Conservation (phyloP, 805 yeast species). For the Allodekkera sacchari region DNA sequence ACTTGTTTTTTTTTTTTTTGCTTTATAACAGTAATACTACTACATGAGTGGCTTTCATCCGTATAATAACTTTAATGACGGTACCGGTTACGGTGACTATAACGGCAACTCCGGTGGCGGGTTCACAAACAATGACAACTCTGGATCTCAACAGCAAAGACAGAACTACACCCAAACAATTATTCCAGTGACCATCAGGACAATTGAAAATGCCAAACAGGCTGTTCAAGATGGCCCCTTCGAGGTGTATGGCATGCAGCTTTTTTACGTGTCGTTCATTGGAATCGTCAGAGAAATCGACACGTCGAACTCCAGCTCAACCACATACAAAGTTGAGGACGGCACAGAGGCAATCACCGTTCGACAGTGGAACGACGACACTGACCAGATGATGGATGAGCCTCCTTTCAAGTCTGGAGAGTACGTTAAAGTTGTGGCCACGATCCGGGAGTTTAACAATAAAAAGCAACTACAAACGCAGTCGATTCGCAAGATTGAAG, state of each 20-base stretch:
- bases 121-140: constrained; percentile 17
- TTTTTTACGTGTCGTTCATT: constrained; percentile 55
- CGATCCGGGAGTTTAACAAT: constrained; percentile 51
- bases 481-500: constrained; percentile 44
- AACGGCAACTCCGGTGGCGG: constrained; percentile 23
- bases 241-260: constrained; percentile 47
- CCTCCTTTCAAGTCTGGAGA: constrained; percentile 37
- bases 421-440: constrained; percentile 53
- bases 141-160: constrained; percentile 15
- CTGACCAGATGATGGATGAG: constrained; percentile 13
- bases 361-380: constrained; percentile 48
- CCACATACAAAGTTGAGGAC: constrained; percentile 59
- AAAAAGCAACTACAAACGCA: constrained; percentile 61
- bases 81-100: constrained; percentile 29
- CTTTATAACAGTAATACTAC: no score
- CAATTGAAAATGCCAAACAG: constrained; percentile 51
- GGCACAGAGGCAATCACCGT: constrained; percentile 66
- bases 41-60: constrained; percentile 4
- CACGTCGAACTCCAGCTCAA: constrained; percentile 46
- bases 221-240: constrained; percentile 63
- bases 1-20: no score
- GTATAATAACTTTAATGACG: constrained; percentile 25
- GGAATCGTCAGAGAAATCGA: constrained; percentile 62
- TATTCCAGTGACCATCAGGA: constrained; percentile 70
- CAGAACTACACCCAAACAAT: constrained; percentile 27